These are phyloP conservation scores for Candida railenensis DNA, from an alignment of 805 yeast genomes.

Conservation along the genomic window DNA sequence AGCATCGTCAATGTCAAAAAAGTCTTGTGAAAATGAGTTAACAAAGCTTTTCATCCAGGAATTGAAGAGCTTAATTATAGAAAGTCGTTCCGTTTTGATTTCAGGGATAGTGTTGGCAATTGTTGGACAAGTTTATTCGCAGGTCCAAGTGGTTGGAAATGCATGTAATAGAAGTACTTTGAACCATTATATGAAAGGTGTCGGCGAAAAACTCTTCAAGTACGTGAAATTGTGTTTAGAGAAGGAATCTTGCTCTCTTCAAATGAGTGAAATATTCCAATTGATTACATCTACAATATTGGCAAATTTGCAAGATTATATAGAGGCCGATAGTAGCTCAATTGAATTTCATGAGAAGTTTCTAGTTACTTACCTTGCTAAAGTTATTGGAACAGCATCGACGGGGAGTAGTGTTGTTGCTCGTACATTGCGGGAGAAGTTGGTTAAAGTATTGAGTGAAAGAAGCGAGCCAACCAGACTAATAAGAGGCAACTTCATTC, in stretches of 20 bases:
- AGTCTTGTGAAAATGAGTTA: slow-evolving; percentile 7
- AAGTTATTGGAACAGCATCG: neutral
- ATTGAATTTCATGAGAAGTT: slow-evolving; percentile 6
- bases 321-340: neutral
- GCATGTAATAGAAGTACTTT: neutral
- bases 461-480: neutral
- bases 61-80: neutral
- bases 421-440: neutral
- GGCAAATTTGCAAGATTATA: neutral
- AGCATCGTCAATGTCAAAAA: neutral
- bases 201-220: neutral
- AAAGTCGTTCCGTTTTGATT: slow-evolving; percentile 5
- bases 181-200: neutral
- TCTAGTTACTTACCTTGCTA: neutral
- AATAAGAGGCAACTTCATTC: slow-evolving; percentile 7
- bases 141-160: neutral
- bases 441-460: neutral
- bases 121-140: slow-evolving; percentile 2
- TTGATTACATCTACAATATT: neutral
- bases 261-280: neutral
- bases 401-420: neutral
- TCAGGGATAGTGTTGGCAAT: slow-evolving; percentile 7
- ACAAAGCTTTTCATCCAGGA: slow-evolving; percentile 8
- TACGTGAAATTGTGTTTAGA: neutral
- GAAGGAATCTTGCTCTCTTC: neutral